phyloP scores from a whole-genome alignment of 345 rosid genomes.

The Kandelia obovata region DNA sequence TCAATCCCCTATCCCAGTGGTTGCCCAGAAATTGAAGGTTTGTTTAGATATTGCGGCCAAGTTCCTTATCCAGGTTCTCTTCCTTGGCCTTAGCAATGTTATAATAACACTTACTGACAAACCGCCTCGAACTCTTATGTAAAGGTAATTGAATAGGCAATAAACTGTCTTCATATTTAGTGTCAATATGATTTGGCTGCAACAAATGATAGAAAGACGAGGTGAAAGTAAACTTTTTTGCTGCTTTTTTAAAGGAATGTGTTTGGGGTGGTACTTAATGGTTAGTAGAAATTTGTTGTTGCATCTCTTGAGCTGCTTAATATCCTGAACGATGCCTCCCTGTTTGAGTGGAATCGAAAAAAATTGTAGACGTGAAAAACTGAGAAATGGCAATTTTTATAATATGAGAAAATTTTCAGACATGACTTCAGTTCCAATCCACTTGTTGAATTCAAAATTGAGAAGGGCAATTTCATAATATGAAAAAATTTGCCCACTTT shows the following conservation, averaged over 20 bases:
- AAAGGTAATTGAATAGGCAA: conserved; percentile 8
- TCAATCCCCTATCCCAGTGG: conserved; percentile 88
- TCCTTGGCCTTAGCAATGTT: conserved; percentile 54
- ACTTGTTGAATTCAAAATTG: too few relatives aligned
- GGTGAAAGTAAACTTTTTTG: too few relatives aligned
- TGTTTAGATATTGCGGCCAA: conserved; percentile 77
- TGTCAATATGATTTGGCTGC: neutral
- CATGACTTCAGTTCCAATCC: too few relatives aligned
- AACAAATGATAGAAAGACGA: neutral
- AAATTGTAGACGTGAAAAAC: too few relatives aligned
- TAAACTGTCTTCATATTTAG: neutral
- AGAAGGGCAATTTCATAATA: too few relatives aligned
- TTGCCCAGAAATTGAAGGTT: conserved; percentile 75
- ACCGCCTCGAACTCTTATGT: neutral
- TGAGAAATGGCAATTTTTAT: too few relatives aligned
- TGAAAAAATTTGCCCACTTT: too few relatives aligned
- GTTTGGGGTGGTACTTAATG: neutral
- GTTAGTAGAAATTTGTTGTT: neutral
- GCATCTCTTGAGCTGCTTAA: too few relatives aligned
- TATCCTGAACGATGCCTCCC: too few relatives aligned
- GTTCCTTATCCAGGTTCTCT: conserved; percentile 70
- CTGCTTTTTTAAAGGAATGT: too few relatives aligned
- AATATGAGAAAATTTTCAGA: too few relatives aligned
- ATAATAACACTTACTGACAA: neutral
- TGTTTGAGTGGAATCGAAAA: too few relatives aligned